These are phyloP conservation scores for Gossypium longicalyx DNA, from an alignment of 345 rosid species.

Conservation along the genomic window DNA sequence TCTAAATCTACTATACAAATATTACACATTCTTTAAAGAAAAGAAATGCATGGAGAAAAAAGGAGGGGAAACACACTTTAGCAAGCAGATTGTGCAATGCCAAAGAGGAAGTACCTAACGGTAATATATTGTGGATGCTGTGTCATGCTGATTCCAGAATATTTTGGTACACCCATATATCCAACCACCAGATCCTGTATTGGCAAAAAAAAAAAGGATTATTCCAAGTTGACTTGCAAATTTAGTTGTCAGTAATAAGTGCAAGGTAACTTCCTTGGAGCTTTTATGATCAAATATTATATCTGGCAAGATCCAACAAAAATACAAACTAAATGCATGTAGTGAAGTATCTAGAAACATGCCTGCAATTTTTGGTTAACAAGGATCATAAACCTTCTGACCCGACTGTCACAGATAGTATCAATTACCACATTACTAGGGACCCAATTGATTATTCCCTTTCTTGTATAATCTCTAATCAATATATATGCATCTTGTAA, in stretches of 20 bases:
- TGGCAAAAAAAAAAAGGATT: conserved; percentile 5
- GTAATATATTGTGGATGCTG: conserved; percentile 93
- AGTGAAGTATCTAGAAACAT: background rate
- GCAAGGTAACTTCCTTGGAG: background rate
- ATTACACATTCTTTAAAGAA: background rate
- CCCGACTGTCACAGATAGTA: background rate
- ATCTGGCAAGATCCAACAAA: background rate
- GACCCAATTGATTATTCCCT: no score
- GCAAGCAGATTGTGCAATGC: conserved; percentile 1
- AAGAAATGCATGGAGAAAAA: background rate
- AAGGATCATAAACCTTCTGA: background rate
- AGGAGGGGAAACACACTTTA: background rate
- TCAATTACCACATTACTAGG: no score
- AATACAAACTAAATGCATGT: background rate
- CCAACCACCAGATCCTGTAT: conserved; percentile 90
- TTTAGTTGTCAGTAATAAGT: background rate
- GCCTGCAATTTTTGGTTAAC: background rate
- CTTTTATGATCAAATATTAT: background rate
- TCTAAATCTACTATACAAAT: no score
- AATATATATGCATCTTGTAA: no score
- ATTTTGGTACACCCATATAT: conserved; percentile 97
- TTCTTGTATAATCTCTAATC: no score
- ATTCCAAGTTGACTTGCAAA: background rate
- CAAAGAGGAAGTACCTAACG: conserved; percentile 46
- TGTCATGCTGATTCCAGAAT: conserved; percentile 80